Evolutionary conservation across 2,329 filamentous ascomycete genomes (phyloP).

Genomic region (Boeremia exigua): DNA sequence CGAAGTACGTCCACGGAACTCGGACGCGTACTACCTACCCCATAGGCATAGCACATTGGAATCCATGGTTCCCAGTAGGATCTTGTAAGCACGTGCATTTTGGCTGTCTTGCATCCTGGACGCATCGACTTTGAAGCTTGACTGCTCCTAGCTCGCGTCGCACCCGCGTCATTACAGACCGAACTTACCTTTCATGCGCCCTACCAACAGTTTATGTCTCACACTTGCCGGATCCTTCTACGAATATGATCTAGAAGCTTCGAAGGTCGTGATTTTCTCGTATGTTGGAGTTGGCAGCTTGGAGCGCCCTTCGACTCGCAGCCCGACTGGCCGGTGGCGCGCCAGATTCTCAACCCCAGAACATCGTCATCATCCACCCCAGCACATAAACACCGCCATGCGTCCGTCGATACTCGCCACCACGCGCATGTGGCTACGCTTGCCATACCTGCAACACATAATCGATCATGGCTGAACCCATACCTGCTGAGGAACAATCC

Average conservation of each 20-base stretch:
- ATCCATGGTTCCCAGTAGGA: too few relatives aligned
- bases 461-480: constrained; percentile 36
- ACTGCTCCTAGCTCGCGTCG: neutral
- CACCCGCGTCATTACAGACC: neutral
- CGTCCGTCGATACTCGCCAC: constrained; percentile 5
- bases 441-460: neutral
- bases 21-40: too few relatives aligned
- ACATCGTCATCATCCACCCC: constrained; percentile 27
- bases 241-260: neutral
- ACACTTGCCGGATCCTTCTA: neutral
- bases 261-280: neutral
- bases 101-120: too few relatives aligned
- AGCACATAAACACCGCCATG: constrained; percentile 26
- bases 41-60: too few relatives aligned
- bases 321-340: constrained; percentile 19
- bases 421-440: neutral
- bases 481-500: constrained; percentile 47
- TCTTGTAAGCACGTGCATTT: too few relatives aligned
- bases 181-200: neutral
- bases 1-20: too few relatives aligned
- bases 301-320: constrained; percentile 21
- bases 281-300: constrained; percentile 9
- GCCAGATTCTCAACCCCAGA: constrained; percentile 23
- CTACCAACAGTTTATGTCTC: neutral
- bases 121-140: too few relatives aligned